phyloP scores from a whole-genome alignment of 202 grass and related monocot species.

The Setaria viridis region DNA sequence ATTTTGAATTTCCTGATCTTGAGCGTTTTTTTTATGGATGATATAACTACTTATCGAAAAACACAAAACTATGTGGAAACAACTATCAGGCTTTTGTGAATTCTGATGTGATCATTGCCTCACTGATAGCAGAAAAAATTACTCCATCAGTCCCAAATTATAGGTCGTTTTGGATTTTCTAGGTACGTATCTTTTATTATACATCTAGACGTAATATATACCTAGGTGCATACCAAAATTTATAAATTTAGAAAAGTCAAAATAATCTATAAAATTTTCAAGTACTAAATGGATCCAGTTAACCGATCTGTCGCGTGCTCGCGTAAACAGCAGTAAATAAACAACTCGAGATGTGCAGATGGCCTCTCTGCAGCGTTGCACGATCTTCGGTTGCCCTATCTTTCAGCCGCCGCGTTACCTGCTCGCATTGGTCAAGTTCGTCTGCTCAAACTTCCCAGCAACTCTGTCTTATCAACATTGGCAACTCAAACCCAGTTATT shows the following conservation, averaged over 20 bases:
- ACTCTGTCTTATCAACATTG: not conserved
- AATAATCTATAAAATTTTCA: not conserved
- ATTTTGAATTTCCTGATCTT: not conserved
- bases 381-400: not conserved
- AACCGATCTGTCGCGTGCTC: not conserved
- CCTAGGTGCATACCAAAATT: no score
- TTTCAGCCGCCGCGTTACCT: not conserved
- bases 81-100: no score
- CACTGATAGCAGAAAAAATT: no score
- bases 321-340: not conserved
- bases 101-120: not conserved
- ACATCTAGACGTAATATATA: no score
- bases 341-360: not conserved
- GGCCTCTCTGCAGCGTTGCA: not conserved
- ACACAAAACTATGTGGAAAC: not conserved
- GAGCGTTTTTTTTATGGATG: not conserved
- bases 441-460: not conserved
- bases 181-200: no score
- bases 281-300: not conserved
- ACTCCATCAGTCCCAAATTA: no score
- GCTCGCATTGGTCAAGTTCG: not conserved
- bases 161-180: no score
- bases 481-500: not conserved
- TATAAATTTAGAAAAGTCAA: no score
- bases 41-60: not conserved